These are phyloP conservation scores for Melampsora larici-populina DNA, from an alignment of 1,284 basidiomycete species.

Conservation along the genomic window DNA sequence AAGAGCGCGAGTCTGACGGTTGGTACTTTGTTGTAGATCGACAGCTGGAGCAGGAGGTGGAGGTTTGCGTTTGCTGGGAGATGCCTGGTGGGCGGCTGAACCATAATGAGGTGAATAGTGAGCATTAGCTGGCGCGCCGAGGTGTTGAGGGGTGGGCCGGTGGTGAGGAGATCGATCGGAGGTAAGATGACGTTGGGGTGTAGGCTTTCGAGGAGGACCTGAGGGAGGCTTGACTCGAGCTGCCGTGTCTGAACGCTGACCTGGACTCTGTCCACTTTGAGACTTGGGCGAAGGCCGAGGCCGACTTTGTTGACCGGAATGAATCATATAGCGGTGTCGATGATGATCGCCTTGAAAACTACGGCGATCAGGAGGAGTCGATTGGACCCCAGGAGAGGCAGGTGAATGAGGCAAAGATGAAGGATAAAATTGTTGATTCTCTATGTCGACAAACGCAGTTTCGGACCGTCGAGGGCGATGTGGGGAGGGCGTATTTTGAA, in stretches of 20 bases:
- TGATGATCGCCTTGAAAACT: slow-evolving; percentile 41
- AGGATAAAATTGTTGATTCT: background rate
- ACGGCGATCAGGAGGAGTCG: slow-evolving; percentile 12
- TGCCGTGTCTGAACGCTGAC: background rate
- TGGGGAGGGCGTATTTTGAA: slow-evolving; percentile 1
- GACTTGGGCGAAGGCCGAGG: background rate
- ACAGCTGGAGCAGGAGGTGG: background rate
- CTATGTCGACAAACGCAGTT: background rate
- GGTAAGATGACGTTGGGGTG: background rate
- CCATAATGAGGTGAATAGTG: slow-evolving; percentile 41
- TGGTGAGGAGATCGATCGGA: background rate
- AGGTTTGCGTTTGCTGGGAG: slow-evolving; percentile 25
- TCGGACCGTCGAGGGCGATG: background rate
- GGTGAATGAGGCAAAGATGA: background rate
- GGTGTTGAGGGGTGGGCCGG: background rate
- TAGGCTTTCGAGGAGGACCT: background rate
- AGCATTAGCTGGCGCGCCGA: slow-evolving; percentile 28
- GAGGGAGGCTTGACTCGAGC: background rate
- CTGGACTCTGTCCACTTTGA: slow-evolving; percentile 1
- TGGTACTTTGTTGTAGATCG: background rate
- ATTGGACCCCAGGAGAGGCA: slow-evolving; percentile 1
- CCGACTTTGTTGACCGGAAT: background rate
- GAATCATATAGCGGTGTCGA: slow-evolving; percentile 36
- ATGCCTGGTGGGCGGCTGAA: background rate
- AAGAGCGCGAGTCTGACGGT: background rate